Evolutionary conservation across 2,329 filamentous ascomycete genomes (phyloP).

Genomic region (Aschersonia sp.): DNA sequence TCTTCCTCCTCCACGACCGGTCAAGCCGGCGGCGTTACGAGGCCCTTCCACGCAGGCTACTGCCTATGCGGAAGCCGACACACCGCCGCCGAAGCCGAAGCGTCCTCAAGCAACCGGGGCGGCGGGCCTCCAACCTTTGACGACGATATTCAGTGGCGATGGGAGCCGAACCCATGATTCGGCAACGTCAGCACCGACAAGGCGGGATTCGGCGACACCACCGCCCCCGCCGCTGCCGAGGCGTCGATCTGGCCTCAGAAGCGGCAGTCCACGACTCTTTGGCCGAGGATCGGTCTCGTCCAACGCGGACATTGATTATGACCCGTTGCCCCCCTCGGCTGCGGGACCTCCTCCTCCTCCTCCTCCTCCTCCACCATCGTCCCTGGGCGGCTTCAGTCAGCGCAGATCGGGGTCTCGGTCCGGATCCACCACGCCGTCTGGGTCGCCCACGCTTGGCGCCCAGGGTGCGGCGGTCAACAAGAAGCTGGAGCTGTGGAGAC

Average conservation of each 20-base stretch:
- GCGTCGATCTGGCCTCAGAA: constrained; percentile 24
- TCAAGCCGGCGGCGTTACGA: constrained; percentile 41
- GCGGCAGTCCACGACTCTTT: constrained; percentile 16
- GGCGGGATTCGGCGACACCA: constrained; percentile 9
- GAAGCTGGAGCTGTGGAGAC: constrained; percentile 59
- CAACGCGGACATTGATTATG: constrained; percentile 27
- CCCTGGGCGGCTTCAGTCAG: constrained; percentile 7
- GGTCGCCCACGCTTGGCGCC: constrained; percentile 19
- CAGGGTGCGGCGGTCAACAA: constrained; percentile 34
- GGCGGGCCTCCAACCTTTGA: constrained; percentile 20
- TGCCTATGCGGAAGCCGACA: constrained; percentile 1
- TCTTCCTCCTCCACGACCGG: constrained; percentile 41
- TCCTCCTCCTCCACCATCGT: constrained; percentile 3
- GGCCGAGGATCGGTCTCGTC: constrained; percentile 13
- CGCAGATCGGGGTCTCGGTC: constrained; percentile 15
- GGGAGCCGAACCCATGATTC: neutral
- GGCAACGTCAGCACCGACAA: neutral
- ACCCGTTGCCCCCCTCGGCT: constrained; percentile 21
- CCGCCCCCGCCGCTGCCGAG: constrained; percentile 35
- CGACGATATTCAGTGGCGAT: constrained; percentile 14
- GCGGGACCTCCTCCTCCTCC: constrained; percentile 6
- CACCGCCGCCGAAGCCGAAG: constrained; percentile 20
- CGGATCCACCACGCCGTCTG: constrained; percentile 17
- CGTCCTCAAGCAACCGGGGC: constrained; percentile 15
- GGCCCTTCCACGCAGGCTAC: constrained; percentile 20